Conservation (phyloP, 768 basidiomycete species). For the Tylopilus felleus region DNA sequence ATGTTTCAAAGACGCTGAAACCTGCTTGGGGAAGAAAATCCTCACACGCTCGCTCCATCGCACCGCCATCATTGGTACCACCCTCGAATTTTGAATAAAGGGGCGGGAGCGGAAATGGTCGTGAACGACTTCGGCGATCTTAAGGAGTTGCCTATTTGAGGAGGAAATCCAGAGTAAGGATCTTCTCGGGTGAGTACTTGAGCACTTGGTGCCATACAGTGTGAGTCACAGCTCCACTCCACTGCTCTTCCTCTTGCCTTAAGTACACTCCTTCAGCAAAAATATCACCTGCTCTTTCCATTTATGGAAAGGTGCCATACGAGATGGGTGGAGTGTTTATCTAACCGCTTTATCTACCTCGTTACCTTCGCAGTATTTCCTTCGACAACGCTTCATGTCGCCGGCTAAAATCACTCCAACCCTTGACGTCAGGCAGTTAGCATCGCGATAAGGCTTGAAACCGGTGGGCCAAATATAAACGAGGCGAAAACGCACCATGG, state of each 20-base stretch:
- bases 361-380: slow-evolving; percentile 3
- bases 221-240: slow-evolving; percentile 5
- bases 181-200: background rate
- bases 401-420: slow-evolving; percentile 6
- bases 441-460: slow-evolving; percentile 3
- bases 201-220: background rate
- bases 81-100: slow-evolving; percentile 5
- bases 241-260: background rate
- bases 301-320: background rate
- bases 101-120: slow-evolving; percentile 14
- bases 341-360: slow-evolving; percentile 1
- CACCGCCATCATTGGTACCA: slow-evolving; percentile 1
- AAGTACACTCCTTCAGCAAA: background rate
- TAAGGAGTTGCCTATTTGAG: slow-evolving; percentile 18
- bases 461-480: slow-evolving; percentile 21
- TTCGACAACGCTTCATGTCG: background rate
- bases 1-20: background rate
- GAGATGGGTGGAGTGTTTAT: slow-evolving; percentile 12
- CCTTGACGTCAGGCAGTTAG: slow-evolving; percentile 30
- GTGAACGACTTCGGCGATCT: slow-evolving; percentile 11
- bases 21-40: background rate
- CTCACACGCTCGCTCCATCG: slow-evolving; percentile 19
- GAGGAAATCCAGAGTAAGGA: background rate
- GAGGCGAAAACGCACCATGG: background rate
- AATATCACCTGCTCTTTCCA: background rate